Percentiles rank a stretch among this genome's conserved stretches.
Conservation (phyloP, 1,284 basidiomycete genomes). For the Ceratobasidium sp. region DNA sequence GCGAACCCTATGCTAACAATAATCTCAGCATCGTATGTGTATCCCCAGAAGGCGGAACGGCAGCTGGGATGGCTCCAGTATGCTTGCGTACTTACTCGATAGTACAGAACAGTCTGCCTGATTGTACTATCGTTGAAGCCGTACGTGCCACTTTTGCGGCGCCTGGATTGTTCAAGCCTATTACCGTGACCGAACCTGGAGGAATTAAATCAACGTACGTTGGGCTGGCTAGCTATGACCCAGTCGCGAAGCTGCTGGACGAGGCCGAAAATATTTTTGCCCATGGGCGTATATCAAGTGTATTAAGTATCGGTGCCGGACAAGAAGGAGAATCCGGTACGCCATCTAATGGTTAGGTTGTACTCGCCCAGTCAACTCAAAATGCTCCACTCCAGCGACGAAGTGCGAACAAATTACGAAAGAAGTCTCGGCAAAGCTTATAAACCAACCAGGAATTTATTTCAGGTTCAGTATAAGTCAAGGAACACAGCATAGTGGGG, state of each 20-base stretch:
- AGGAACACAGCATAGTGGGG: constrained; percentile 3
- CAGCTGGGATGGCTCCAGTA: background rate
- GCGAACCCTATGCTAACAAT: background rate
- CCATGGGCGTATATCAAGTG: background rate
- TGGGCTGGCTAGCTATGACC: background rate
- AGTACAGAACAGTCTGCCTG: background rate
- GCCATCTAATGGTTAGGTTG: background rate
- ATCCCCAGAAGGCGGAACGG: background rate
- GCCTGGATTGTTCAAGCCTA: constrained; percentile 20
- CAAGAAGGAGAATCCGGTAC: background rate
- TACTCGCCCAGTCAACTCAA: background rate
- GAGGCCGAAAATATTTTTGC: background rate
- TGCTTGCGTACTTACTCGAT: background rate
- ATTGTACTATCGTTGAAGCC: constrained; percentile 25
- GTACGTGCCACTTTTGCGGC: constrained; percentile 7
- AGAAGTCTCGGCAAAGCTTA: background rate
- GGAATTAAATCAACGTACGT: background rate
- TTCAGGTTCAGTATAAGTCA: constrained; percentile 24
- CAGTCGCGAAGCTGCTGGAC: background rate
- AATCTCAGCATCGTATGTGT: constrained; percentile 8
- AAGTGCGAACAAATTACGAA: constrained; percentile 13
- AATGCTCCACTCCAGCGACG: background rate
- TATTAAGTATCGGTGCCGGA: background rate
- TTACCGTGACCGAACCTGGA: background rate
- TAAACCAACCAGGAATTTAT: background rate